Evolutionary conservation across 2,329 filamentous ascomycete species (phyloP).

Genomic region (Colletotrichum lindemuthianum): DNA sequence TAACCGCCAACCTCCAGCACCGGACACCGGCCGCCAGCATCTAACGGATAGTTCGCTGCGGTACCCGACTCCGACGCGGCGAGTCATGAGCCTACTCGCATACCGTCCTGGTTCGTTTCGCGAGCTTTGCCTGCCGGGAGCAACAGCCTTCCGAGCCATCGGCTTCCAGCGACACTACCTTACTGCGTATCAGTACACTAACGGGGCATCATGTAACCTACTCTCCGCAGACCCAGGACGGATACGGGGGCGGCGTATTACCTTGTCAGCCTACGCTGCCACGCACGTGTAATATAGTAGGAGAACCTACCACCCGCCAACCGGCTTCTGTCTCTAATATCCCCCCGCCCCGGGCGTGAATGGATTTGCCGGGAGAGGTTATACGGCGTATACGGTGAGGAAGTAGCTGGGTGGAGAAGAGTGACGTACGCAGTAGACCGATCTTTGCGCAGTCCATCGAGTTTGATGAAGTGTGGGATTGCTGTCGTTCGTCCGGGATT

Average conservation of each 20-base stretch:
- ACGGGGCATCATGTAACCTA: too few species aligned
- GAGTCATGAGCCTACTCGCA: constrained; percentile 22
- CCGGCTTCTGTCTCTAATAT: too few species aligned
- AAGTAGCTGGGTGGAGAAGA: background rate
- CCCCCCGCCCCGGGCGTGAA: too few species aligned
- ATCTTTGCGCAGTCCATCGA: constrained; percentile 26
- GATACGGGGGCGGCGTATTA: too few species aligned
- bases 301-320: constrained; percentile 3
- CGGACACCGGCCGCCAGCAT: too few species aligned
- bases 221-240: too few species aligned
- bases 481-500: constrained; percentile 7
- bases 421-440: constrained; percentile 16
- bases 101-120: constrained; percentile 1
- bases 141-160: too few species aligned
- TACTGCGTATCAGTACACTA: too few species aligned
- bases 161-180: too few species aligned
- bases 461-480: background rate
- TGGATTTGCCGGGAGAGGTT: too few species aligned
- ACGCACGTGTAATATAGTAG: background rate
- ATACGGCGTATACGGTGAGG: background rate
- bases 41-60: too few species aligned
- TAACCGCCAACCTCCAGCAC: background rate
- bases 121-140: constrained; percentile 14
- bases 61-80: background rate
- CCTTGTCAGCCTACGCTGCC: too few species aligned